phyloP scores from a whole-genome alignment of 495 filamentous ascomycete genomes.

The Acidomyces sp. region DNA sequence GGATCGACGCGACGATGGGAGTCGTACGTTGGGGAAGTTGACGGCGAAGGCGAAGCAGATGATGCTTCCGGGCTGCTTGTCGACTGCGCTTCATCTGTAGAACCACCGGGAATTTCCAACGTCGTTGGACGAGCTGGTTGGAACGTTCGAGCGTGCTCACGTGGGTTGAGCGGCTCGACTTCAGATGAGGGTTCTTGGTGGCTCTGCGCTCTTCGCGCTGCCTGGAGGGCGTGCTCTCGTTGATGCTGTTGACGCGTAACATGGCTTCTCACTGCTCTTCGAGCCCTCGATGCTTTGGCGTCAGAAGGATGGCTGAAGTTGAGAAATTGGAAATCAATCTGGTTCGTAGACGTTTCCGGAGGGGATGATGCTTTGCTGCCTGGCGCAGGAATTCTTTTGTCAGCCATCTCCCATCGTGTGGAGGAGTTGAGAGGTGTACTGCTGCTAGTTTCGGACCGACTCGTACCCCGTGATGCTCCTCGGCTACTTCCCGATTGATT shows the following conservation, averaged over 20 bases:
- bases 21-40: constrained; percentile 1
- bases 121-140: constrained; percentile 5
- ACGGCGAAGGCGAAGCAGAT: constrained; percentile 8
- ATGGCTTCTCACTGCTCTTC: constrained; percentile 15
- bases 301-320: constrained; percentile 19
- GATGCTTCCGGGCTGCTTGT: constrained; percentile 12
- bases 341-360: constrained; percentile 3
- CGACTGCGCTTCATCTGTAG: not conserved
- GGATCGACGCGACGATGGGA: constrained; percentile 5
- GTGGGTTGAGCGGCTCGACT: not conserved
- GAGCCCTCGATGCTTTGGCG: constrained; percentile 13
- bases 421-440: constrained; percentile 3
- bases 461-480: constrained; percentile 5
- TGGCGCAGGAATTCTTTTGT: not conserved
- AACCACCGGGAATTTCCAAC: not conserved
- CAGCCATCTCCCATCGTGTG: not conserved
- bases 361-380: constrained; percentile 14
- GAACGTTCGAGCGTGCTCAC: constrained; percentile 5
- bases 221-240: constrained; percentile 14
- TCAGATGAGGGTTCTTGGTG: constrained; percentile 9
- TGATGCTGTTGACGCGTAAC: constrained; percentile 18
- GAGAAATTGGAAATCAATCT: constrained; percentile 20
- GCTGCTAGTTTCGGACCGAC: constrained; percentile 12
- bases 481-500: constrained; percentile 5
- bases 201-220: constrained; percentile 11